Conservation (phyloP, 2,329 filamentous ascomycete genomes). For the Magnaporthiopsis incrustans region DNA sequence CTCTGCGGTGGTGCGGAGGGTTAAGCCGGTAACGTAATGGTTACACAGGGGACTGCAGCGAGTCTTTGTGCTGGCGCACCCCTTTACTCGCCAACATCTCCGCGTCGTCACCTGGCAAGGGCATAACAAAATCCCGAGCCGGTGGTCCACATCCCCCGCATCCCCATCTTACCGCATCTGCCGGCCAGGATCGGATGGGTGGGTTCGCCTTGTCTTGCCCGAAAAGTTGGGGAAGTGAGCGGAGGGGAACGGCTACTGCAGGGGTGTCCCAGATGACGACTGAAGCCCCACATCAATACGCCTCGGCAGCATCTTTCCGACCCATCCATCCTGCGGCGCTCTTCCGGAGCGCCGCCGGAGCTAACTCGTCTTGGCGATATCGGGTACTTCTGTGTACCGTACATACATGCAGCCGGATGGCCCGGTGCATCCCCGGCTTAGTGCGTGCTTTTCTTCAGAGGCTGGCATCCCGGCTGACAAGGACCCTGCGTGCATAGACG, state of each 20-base stretch:
- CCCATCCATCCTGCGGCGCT: neutral
- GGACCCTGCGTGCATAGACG: neutral
- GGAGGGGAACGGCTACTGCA: neutral
- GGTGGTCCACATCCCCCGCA: neutral
- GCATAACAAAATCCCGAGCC: neutral
- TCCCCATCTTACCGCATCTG: neutral
- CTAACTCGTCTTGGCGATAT: neutral
- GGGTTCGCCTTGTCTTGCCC: neutral
- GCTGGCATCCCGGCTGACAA: neutral
- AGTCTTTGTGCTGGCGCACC: neutral
- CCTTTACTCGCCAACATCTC: neutral
- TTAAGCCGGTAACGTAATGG: no score
- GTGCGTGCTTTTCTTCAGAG: neutral
- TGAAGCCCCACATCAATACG: neutral
- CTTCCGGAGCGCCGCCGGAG: neutral
- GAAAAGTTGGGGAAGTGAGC: neutral
- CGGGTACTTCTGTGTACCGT: neutral
- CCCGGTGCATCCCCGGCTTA: neutral
- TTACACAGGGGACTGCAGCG: no score
- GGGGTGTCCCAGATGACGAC: neutral
- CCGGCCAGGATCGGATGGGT: neutral
- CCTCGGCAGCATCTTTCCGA: neutral
- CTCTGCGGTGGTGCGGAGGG: neutral
- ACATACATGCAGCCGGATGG: neutral
- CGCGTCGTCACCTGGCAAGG: neutral